Conservation (phyloP, 106 monocot species). For the Amphibolis antarctica region DNA sequence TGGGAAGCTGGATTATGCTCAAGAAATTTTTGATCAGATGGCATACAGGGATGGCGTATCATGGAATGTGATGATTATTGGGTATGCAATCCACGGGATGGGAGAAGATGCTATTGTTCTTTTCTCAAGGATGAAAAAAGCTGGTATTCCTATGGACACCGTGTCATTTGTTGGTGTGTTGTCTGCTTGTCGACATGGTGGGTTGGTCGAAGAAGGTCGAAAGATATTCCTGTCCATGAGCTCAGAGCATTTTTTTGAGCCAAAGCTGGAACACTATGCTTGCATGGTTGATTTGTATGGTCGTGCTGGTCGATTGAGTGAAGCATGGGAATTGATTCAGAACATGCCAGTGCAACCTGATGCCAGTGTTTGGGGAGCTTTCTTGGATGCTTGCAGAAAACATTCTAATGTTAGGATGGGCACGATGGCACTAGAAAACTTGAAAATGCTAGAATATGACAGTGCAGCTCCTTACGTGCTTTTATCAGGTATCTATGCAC, state of each 20-base stretch:
- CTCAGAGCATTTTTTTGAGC: constrained; percentile 1
- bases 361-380: constrained; percentile 24
- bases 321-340: constrained; percentile 17
- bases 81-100: constrained; percentile 53
- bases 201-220: constrained; percentile 54
- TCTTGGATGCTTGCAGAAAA: constrained; percentile 32
- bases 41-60: constrained; percentile 31
- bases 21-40: constrained; percentile 49
- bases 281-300: constrained; percentile 22
- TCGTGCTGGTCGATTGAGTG: constrained; percentile 9
- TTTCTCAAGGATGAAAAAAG: constrained; percentile 39
- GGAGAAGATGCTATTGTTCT: constrained; percentile 30
- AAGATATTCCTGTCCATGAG: constrained; percentile 41
- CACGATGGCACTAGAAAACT: constrained; percentile 38
- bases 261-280: constrained; percentile 15
- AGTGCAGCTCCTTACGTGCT: constrained; percentile 51
- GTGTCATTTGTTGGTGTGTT: constrained; percentile 43
- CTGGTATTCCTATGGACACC: constrained; percentile 19
- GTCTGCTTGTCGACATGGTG: constrained; percentile 73
- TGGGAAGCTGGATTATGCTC: constrained; percentile 44
- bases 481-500: constrained; percentile 59
- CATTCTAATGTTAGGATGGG: constrained; percentile 45
- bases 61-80: constrained; percentile 60
- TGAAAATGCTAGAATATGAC: constrained; percentile 36
- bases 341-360: constrained; percentile 19